A percentile compares a stretch with the other conserved stretches of the same genome.
These are phyloP conservation scores for Cryptomeria japonica DNA, from an alignment of 75 land plant species.

Conservation along the genomic window DNA sequence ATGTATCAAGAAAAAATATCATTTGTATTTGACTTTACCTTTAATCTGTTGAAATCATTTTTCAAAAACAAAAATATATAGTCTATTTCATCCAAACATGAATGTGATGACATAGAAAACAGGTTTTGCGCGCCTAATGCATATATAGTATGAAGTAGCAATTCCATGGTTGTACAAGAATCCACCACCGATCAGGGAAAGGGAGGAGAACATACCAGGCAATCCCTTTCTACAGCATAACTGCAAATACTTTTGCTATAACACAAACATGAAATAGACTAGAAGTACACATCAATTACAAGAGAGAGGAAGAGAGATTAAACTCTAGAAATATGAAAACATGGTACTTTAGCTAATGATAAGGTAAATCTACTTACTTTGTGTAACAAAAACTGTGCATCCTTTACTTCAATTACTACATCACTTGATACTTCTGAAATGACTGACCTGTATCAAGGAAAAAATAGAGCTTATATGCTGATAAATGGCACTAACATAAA, in stretches of 20 bases:
- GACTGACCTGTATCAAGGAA: slow-evolving; percentile 47
- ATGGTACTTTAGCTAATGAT: not conserved
- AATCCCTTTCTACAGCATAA: not conserved
- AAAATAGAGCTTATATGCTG: not conserved
- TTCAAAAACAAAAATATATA: not conserved
- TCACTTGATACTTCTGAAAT: slow-evolving; percentile 58
- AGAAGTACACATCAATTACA: not conserved
- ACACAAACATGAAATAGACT: not conserved
- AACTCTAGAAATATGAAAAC: not conserved
- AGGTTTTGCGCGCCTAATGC: not conserved
- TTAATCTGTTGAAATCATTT: not conserved
- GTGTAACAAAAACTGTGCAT: slow-evolving; percentile 57
- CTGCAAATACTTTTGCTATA: not conserved
- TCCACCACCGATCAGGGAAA: not conserved
- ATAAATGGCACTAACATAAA: not conserved
- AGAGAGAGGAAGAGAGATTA: not conserved
- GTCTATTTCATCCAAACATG: not conserved
- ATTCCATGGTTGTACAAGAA: not conserved
- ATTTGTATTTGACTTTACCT: not conserved
- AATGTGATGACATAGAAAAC: not conserved
- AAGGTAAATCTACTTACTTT: slow-evolving; percentile 42
- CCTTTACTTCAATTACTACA: slow-evolving; percentile 45
- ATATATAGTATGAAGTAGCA: not conserved
- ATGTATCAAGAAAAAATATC: not conserved
- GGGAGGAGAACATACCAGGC: not conserved